Evolutionary conservation across 1,284 basidiomycete species (phyloP).

Genomic region (Calocybe gambosa): DNA sequence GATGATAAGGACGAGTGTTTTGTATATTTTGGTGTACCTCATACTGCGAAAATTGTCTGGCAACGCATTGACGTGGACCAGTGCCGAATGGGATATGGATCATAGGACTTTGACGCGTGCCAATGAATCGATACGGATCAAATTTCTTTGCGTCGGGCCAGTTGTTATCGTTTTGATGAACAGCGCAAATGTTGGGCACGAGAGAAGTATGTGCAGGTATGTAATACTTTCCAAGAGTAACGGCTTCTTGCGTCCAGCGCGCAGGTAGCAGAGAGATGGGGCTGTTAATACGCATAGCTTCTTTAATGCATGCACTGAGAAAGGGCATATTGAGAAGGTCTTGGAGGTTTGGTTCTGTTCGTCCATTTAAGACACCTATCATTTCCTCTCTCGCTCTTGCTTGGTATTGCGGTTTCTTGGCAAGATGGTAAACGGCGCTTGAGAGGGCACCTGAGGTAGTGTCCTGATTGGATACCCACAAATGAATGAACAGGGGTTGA

Average conservation of each 20-base stretch:
- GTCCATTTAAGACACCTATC: conserved; percentile 12
- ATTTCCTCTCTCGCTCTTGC: conserved; percentile 18
- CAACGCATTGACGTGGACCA: conserved; percentile 21
- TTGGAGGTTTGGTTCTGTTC: conserved; percentile 16
- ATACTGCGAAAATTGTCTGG: conserved; percentile 20
- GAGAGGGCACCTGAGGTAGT: conserved; percentile 21
- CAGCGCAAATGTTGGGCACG: conserved; percentile 18
- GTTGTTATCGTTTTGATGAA: conserved; percentile 19
- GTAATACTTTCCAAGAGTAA: conserved; percentile 18
- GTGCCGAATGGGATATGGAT: conserved; percentile 20
- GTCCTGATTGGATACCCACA: conserved; percentile 9
- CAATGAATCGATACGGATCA: conserved; percentile 19
- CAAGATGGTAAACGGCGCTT: conserved; percentile 19
- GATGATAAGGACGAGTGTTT: neutral
- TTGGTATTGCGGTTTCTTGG: conserved; percentile 19
- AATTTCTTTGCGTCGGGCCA: conserved; percentile 18
- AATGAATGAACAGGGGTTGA: neutral
- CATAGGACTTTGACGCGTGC: conserved; percentile 5
- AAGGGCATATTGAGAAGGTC: conserved; percentile 17
- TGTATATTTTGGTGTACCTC: conserved; percentile 10
- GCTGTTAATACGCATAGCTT: conserved; percentile 20
- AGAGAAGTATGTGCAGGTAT: conserved; percentile 16
- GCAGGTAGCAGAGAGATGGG: conserved; percentile 22
- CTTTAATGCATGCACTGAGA: conserved; percentile 21
- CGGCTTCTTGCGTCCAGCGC: conserved; percentile 16